phyloP scores from a whole-genome alignment of 2,329 filamentous ascomycete species.

The Alternaria metachromatica region DNA sequence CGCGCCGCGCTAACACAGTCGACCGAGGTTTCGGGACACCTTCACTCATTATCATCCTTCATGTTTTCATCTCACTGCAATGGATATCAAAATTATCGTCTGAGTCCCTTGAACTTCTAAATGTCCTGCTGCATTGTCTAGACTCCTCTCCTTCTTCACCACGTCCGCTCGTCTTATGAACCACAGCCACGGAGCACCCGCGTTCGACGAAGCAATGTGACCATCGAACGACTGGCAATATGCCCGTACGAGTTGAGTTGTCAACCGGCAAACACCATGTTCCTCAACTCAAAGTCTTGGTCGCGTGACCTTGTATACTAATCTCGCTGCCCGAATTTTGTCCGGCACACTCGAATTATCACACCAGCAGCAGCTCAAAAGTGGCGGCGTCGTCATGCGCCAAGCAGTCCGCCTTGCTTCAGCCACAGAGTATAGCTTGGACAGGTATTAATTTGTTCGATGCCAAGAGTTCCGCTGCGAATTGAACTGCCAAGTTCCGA shows the following conservation, averaged over 20 bases:
- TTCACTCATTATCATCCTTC: neutral
- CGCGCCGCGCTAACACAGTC: constrained; percentile 11
- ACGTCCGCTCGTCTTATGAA: neutral
- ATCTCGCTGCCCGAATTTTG: neutral
- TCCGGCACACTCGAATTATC: neutral
- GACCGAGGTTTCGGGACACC: constrained; percentile 1
- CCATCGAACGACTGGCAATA: neutral
- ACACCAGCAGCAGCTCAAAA: neutral
- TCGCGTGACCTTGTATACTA: neutral
- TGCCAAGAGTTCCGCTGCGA: constrained; percentile 18
- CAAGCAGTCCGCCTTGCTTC: constrained; percentile 22
- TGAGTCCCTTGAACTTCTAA: neutral
- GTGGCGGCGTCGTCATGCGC: constrained; percentile 10
- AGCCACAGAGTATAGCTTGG: constrained; percentile 4
- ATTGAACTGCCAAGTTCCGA: constrained; percentile 8
- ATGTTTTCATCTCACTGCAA: neutral
- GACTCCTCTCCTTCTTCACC: neutral
- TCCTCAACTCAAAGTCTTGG: neutral
- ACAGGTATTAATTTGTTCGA: neutral
- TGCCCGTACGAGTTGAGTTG: neutral
- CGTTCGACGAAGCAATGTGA: neutral
- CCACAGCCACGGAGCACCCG: neutral
- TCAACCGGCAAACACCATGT: neutral
- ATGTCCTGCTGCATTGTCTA: no score
- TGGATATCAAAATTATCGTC: neutral